Evolutionary conservation across 2,329 filamentous ascomycete species (phyloP), one percentile per base, ranked within the genome.

Genomic region (Aspergillus versicolor): DNA sequence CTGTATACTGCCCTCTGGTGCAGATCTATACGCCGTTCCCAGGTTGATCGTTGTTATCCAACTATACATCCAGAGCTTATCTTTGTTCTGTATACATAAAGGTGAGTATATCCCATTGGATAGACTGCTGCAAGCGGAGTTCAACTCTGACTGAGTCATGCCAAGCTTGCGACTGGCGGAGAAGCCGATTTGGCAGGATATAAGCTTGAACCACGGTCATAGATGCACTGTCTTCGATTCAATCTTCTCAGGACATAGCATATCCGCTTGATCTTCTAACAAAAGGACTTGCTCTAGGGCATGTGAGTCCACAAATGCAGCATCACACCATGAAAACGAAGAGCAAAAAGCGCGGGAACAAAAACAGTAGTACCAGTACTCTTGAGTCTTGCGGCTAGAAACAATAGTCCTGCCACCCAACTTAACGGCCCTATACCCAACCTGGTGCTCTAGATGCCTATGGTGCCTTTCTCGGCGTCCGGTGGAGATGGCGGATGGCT

Each of bases 1-100:
- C 15, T 32, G 41, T 11, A 30, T 30, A 30, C 27, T 30, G 27
- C 27, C 27, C 9, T 30, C 4, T 41, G 17, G 2, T 47, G n/a
- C 46, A 56, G 48, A 56, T 43, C 38, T 56, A 24, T 22, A 52
- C 32, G 30, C 40, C 32, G 52, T 52, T 11, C 47, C 54, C 4
- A 21, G n/a, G 5, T 21, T 19, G 32, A 45, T 56, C 6, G 45
- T 48, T 15, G 43, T 43, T 6, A 46, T 52, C n/a, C 41, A 52
- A 22, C 47, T 56, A 21, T 56, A 30, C 47, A 56, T 30, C 24
- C 48, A 21, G 41, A 47, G 13, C n/a, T 32, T 42, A 51, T 11
- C 48, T 56, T 6, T 32, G 41, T 32, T 40, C 40, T n/a, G 54
- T 56, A 22, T 56, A 51, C 47, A 12, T n/a, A 11, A 40, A 50